These are phyloP conservation scores for Suhomyces taliae DNA, from an alignment of 1,139 yeast species.

Conservation along the genomic window DNA sequence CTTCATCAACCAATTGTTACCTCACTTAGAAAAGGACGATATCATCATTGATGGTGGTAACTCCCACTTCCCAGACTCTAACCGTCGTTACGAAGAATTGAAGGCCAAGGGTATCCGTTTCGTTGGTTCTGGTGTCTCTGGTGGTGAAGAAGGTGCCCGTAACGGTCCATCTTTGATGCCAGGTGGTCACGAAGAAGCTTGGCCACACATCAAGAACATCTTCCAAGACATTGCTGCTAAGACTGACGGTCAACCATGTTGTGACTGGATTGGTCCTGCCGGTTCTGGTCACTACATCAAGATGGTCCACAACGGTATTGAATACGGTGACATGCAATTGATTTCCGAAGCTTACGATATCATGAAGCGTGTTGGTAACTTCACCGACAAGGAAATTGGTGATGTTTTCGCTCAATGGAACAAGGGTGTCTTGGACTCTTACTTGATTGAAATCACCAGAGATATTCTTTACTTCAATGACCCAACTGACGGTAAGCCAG, in stretches of 20 bases:
- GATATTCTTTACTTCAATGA: conserved; percentile 86
- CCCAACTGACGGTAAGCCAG: conserved; percentile 85
- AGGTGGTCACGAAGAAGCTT: conserved; percentile 97
- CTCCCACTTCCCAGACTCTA: conserved; percentile 98
- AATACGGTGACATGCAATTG: conserved; percentile 99
- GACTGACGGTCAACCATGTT: conserved; percentile 98
- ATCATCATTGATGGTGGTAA: conserved; percentile 99
- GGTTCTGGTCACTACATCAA: conserved; percentile 99
- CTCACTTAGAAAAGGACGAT: conserved; percentile 93
- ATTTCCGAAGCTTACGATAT: conserved; percentile 97
- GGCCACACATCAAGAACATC: conserved; percentile 97
- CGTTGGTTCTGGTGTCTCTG: conserved; percentile 99
- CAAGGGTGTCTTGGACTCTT: conserved; percentile 96
- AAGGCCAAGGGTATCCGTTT: conserved; percentile 84
- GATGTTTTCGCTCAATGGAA: conserved; percentile 93
- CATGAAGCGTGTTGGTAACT: conserved; percentile 91
- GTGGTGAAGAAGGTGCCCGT: conserved; percentile 99
- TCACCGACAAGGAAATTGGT: conserved; percentile 89
- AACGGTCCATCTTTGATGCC: conserved; percentile 99
- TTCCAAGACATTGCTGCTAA: conserved; percentile 97
- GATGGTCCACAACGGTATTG: conserved; percentile 99
- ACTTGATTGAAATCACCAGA: conserved; percentile 95
- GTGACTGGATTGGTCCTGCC: conserved; percentile 99
- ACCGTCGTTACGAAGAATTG: conserved; percentile 93
- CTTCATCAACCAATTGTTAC: conserved; percentile 84